Evolutionary conservation across 2,329 filamentous ascomycete species (phyloP).

Genomic region (Penicillium olsonii): DNA sequence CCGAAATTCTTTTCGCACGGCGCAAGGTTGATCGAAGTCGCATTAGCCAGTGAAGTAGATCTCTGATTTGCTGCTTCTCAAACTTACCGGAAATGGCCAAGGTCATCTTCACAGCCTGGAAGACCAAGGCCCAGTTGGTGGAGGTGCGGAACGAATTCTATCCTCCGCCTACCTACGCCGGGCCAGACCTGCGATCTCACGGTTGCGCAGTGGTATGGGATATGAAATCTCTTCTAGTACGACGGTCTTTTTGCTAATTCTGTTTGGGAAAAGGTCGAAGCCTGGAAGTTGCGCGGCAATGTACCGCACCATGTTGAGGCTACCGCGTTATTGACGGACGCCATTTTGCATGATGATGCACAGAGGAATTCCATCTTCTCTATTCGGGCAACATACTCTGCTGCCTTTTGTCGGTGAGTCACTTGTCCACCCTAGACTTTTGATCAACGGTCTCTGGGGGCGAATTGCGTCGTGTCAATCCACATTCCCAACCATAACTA

Average conservation of each 20-base stretch:
- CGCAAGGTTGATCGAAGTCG: conserved; percentile 3
- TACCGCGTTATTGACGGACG: conserved; percentile 48
- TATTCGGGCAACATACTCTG: conserved; percentile 47
- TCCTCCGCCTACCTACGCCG: conserved; percentile 32
- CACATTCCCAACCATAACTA: conserved; percentile 3
- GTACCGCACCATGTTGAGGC: conserved; percentile 50
- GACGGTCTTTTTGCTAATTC: background rate
- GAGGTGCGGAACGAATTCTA: conserved; percentile 44
- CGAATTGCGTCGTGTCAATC: background rate
- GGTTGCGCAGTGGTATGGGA: conserved; percentile 43
- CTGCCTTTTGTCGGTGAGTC: conserved; percentile 49
- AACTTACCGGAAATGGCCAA: conserved; percentile 37
- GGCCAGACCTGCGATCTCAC: conserved; percentile 39
- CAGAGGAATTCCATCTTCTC: conserved; percentile 45
- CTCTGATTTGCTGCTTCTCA: background rate
- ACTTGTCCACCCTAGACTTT: background rate
- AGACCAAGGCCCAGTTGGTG: conserved; percentile 38
- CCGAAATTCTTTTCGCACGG: conserved; percentile 23
- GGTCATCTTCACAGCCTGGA: conserved; percentile 46
- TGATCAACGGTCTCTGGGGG: background rate
- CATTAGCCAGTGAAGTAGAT: background rate
- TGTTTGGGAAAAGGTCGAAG: conserved; percentile 37
- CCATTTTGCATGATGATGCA: conserved; percentile 47
- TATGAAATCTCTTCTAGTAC: conserved; percentile 1
- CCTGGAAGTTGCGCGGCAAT: conserved; percentile 48